Evolutionary conservation across 1,284 basidiomycete genomes (phyloP).

Genomic region (Xanthoconium separans): DNA sequence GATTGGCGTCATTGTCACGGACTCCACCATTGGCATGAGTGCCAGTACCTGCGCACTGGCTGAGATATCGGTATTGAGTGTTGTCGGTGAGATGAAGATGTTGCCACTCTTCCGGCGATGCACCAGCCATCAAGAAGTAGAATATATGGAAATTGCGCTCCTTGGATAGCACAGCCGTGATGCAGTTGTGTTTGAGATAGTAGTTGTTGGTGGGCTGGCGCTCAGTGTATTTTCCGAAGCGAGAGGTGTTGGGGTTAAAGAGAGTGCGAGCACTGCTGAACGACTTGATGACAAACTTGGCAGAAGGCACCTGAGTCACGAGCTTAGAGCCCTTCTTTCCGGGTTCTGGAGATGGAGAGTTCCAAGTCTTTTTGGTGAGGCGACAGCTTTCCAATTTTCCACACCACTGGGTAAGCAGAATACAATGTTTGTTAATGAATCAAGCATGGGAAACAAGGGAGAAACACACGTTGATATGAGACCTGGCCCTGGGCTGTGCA

Average conservation of each 20-base stretch:
- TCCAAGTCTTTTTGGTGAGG: no score
- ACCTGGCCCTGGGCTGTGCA: conserved; percentile 91
- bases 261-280: conserved; percentile 47
- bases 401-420: no score
- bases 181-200: conserved; percentile 89
- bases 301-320: no score
- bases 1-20: conserved; percentile 71
- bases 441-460: not conserved
- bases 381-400: no score
- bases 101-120: conserved; percentile 81
- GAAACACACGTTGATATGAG: conserved; percentile 76
- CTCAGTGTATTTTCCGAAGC: conserved; percentile 92
- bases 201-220: conserved; percentile 94
- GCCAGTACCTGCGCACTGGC: conserved; percentile 51
- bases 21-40: conserved; percentile 45
- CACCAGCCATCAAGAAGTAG: conserved; percentile 92
- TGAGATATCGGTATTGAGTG: conserved; percentile 81
- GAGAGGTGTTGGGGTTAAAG: conserved; percentile 88
- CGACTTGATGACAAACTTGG: no score
- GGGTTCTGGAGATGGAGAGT: no score
- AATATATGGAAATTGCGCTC: conserved; percentile 98
- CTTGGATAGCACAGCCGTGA: conserved; percentile 76
- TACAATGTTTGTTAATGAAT: not conserved
- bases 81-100: conserved; percentile 84
- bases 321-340: no score